These are phyloP conservation scores for Puccinellia tenuiflora DNA, from an alignment of 176 grass and related monocot genomes.

Conservation along the genomic window DNA sequence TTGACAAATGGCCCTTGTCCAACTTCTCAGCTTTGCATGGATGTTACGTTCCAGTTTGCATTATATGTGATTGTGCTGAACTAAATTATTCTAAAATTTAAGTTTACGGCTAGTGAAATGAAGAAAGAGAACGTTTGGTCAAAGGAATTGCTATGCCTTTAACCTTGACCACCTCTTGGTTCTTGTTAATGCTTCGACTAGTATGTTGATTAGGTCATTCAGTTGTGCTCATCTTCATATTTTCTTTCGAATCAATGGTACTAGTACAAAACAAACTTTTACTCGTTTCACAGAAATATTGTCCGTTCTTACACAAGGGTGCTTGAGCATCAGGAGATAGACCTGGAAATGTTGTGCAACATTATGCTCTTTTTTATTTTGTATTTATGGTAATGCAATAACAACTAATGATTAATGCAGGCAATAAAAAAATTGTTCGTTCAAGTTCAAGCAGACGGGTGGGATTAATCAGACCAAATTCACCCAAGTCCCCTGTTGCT, in stretches of 20 bases:
- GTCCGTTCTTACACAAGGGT: background rate
- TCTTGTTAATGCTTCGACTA: background rate
- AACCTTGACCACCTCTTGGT: background rate
- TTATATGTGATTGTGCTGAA: background rate
- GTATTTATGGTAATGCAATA: slow-evolving; percentile 14
- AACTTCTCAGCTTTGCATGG: background rate
- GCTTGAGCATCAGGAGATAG: background rate
- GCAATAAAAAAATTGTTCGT: slow-evolving; percentile 30
- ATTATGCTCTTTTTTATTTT: background rate
- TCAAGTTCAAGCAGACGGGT: slow-evolving; percentile 55
- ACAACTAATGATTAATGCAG: slow-evolving; percentile 41
- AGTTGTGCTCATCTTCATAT: background rate
- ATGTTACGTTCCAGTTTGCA: background rate
- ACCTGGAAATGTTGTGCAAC: background rate
- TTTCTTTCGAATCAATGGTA: background rate
- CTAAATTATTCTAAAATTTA: background rate
- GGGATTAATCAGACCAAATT: slow-evolving; percentile 52
- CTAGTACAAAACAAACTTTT: background rate
- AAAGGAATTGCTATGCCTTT: background rate
- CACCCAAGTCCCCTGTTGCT: slow-evolving; percentile 69
- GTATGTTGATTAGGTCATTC: background rate
- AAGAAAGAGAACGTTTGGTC: background rate
- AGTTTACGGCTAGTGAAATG: background rate
- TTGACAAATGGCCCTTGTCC: background rate
- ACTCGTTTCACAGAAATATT: background rate